These are phyloP conservation scores for Phaeosphaeria sp. DNA, from an alignment of 2,329 filamentous ascomycete genomes.

Conservation along the genomic window DNA sequence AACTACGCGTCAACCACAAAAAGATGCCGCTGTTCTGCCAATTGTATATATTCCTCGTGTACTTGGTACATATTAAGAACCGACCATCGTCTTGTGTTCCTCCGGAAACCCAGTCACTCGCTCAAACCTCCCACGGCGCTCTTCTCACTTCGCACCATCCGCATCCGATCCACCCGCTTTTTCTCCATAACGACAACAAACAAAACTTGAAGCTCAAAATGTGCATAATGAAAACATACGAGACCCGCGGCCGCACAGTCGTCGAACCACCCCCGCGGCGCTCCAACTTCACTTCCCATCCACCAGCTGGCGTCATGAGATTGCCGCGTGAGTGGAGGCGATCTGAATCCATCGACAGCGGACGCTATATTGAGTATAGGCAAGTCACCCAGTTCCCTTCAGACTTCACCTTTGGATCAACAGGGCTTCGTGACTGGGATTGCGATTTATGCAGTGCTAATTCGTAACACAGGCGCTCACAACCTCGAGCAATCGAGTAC, in stretches of 20 bases:
- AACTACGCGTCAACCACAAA: neutral
- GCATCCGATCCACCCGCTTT: too few relatives aligned
- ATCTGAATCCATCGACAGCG: constrained; percentile 26
- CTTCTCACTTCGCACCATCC: neutral
- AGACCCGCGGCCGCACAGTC: constrained; percentile 34
- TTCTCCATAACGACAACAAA: neutral
- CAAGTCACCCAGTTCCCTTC: neutral
- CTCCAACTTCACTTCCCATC: constrained; percentile 42
- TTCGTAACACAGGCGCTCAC: constrained; percentile 14
- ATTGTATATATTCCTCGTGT: neutral
- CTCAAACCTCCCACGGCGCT: neutral
- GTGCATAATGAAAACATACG: constrained; percentile 43
- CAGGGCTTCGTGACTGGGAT: too few relatives aligned
- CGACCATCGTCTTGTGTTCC: too few relatives aligned
- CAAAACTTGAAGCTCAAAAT: constrained; percentile 20
- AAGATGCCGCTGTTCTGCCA: neutral
- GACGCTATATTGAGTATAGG: constrained; percentile 29
- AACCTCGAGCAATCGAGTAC: constrained; percentile 36
- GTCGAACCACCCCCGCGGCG: constrained; percentile 39
- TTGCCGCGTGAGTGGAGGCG: constrained; percentile 42
- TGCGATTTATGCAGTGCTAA: too few relatives aligned
- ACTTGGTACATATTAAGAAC: neutral
- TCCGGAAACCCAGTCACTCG: neutral
- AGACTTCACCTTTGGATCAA: too few relatives aligned
- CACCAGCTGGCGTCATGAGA: constrained; percentile 41